Evolutionary conservation across 2,329 filamentous ascomycete genomes (phyloP).

Genomic region (Tolypocladium endophyticum): DNA sequence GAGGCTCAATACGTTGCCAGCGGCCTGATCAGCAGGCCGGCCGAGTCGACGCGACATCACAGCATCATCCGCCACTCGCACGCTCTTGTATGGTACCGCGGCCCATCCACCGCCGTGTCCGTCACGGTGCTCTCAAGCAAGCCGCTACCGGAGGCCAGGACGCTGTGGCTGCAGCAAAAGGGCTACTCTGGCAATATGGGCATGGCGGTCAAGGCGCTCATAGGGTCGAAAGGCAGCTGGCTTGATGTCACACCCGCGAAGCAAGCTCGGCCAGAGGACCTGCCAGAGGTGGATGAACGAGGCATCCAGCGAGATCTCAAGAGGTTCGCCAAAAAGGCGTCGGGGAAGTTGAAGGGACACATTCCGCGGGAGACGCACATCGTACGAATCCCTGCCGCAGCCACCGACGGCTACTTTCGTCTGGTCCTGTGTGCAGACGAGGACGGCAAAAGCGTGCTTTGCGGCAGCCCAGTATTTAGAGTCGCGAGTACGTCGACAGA

Average conservation of each 20-base stretch:
- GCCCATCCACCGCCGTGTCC: slow-evolving; percentile 50
- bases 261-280: slow-evolving; percentile 32
- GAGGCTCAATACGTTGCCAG: slow-evolving; percentile 57
- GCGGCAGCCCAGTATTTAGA: slow-evolving; percentile 56
- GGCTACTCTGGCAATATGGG: slow-evolving; percentile 60
- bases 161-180: slow-evolving; percentile 57
- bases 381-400: slow-evolving; percentile 51
- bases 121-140: slow-evolving; percentile 54
- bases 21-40: slow-evolving; percentile 52
- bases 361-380: slow-evolving; percentile 51
- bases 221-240: slow-evolving; percentile 51
- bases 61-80: slow-evolving; percentile 57
- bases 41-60: slow-evolving; percentile 54
- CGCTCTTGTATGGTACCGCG: slow-evolving; percentile 55
- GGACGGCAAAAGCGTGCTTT: slow-evolving; percentile 42
- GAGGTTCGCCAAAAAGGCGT: slow-evolving; percentile 49
- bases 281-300: slow-evolving; percentile 48
- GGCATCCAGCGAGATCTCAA: slow-evolving; percentile 58
- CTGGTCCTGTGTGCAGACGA: slow-evolving; percentile 47
- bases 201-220: slow-evolving; percentile 53
- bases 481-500: slow-evolving; percentile 56
- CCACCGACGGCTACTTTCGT: slow-evolving; percentile 58
- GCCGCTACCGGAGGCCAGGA: slow-evolving; percentile 44
- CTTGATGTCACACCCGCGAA: slow-evolving; percentile 55
- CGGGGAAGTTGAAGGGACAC: slow-evolving; percentile 35